Base-by-base conservation (phyloP, 768 basidiomycete species). In the Mycena galericulata region DNA sequence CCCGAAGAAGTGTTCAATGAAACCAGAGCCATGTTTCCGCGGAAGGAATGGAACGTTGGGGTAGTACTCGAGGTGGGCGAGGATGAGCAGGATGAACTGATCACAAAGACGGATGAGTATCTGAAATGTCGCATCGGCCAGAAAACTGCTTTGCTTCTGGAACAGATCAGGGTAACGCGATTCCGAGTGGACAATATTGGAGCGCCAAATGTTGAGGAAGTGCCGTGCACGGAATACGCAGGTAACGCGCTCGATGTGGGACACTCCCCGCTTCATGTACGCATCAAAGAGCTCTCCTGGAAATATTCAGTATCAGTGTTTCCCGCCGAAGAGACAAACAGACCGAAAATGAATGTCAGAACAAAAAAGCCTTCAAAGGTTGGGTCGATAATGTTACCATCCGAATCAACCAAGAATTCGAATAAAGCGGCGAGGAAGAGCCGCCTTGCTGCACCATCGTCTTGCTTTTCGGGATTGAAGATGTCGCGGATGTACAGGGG, bases 381-480 rank as follows among this genome's bases (percentile, higher is more conserved):
- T 4, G 22, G n/a, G 30, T 62, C 9, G 1, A n/a, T 20, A 2
- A 68, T 15, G 8, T 49, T 27, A 1, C 58, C 66, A 8, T 45
- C 43, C 1, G 58, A 9, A 29, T n/a, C 30, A 11, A 67, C 51
- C 22, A 61, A 18, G 17, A 55, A 67, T 4, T 11, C 14, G 45
- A 62, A 62, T 15, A 67, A 11, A 9, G 4, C n/a, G 17, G 46
- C n/a, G 1, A 24, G 14, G 30, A 65, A 68, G 3, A 68, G 59
- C 2, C 66, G 24, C 9, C 66, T 41, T 1, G 66, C 66, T 8
- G 66, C 66, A 2, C 66, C 66, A 26, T 68, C 66, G 24, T 68
- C 66, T 26, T 68, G 66, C 56, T 68, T 68, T n/a, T 68, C 66
- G 2, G 59, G 51, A 27, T 68, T 68, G 45, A 68, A 61, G 14